A percentile compares a stretch with the other conserved stretches of the same genome.
Evolutionary conservation across 1,284 basidiomycete genomes (phyloP).

Genomic region (Ganoderma boninense): DNA sequence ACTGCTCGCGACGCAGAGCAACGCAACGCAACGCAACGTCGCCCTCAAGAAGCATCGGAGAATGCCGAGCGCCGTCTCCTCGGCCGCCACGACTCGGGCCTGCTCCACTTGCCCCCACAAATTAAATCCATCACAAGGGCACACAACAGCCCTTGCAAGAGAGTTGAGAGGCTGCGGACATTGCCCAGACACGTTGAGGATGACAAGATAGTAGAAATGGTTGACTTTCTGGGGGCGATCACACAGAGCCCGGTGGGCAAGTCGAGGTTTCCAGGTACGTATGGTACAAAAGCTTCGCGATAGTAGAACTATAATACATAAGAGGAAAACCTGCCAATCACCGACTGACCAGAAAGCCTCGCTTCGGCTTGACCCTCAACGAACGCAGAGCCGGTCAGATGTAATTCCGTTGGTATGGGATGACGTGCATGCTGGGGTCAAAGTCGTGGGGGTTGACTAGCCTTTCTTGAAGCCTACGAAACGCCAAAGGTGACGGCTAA

Average conservation of each 20-base stretch:
- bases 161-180: too few species aligned
- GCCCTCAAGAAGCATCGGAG: background rate
- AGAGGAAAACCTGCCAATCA: background rate
- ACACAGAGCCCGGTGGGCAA: too few species aligned
- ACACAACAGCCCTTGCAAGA: background rate
- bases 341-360: too few species aligned
- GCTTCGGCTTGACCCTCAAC: too few species aligned
- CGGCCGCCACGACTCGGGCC: background rate
- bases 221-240: too few species aligned
- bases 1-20: background rate
- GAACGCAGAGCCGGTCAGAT: too few species aligned
- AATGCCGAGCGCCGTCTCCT: background rate
- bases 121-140: too few species aligned
- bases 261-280: background rate
- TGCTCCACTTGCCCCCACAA: too few species aligned
- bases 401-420: too few species aligned
- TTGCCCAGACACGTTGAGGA: too few species aligned
- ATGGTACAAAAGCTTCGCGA: background rate
- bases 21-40: background rate
- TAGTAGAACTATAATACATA: conserved; percentile 7
- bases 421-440: too few species aligned
- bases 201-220: too few species aligned
- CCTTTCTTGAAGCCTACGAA: conserved; percentile 81
- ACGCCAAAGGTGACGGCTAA: conserved; percentile 11
- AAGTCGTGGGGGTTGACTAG: conserved; percentile 42